Conservation (phyloP, 2,329 filamentous ascomycete genomes). For the Metarhizium rileyi region DNA sequence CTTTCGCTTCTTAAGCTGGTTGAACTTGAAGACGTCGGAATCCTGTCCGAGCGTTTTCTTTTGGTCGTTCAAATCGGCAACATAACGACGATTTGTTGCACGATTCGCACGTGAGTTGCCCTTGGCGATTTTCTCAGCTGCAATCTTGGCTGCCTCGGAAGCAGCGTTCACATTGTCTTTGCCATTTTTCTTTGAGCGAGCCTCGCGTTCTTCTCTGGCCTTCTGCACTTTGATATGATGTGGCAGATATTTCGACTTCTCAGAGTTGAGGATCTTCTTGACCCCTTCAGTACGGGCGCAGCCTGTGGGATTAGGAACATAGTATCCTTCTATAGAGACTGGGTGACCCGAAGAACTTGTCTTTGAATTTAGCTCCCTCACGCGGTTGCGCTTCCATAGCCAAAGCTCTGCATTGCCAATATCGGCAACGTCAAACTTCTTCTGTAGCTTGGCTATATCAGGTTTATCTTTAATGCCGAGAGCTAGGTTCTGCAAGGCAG, state of each 20-base stretch:
- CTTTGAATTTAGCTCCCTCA: constrained; percentile 43
- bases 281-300: constrained; percentile 86
- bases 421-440: constrained; percentile 33
- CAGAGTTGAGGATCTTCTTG: constrained; percentile 91
- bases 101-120: constrained; percentile 88
- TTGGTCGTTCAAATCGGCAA: constrained; percentile 91
- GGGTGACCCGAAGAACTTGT: constrained; percentile 19
- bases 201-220: constrained; percentile 83
- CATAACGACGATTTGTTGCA: constrained; percentile 87
- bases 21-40: constrained; percentile 90
- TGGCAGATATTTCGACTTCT: constrained; percentile 96
- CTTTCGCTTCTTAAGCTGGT: constrained; percentile 98
- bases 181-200: constrained; percentile 54
- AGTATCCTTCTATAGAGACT: constrained; percentile 52
- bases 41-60: constrained; percentile 78
- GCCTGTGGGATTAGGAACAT: constrained; percentile 77
- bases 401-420: constrained; percentile 44
- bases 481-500: constrained; percentile 32
- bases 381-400: constrained; percentile 47
- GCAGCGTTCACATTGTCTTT: constrained; percentile 57
- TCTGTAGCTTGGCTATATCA: constrained; percentile 37
- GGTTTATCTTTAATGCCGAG: constrained; percentile 37
- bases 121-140: constrained; percentile 74
- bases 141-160: constrained; percentile 61
- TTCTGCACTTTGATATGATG: constrained; percentile 96